These are phyloP conservation scores for Podaxis sp. DNA, from an alignment of 768 basidiomycete species.

Conservation along the genomic window DNA sequence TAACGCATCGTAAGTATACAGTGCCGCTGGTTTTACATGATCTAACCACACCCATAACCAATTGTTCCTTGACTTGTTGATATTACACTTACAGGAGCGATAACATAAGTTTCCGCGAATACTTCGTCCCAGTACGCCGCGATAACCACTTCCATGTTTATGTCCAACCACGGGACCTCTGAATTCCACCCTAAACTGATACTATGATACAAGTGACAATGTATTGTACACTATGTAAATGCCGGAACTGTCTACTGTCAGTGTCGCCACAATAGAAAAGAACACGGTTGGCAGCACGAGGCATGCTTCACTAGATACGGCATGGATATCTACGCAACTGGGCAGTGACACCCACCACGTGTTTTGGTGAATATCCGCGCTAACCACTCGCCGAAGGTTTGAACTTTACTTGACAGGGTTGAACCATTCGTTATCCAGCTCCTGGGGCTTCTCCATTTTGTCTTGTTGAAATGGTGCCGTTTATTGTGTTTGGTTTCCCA, in stretches of 20 bases:
- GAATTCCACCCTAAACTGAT: background rate
- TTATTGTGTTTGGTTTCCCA: background rate
- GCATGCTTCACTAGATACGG: too few relatives aligned
- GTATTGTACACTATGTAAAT: background rate
- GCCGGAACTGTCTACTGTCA: background rate
- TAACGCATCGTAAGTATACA: slow-evolving; percentile 15
- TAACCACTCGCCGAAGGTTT: too few relatives aligned
- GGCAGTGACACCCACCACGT: too few relatives aligned
- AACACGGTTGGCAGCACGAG: too few relatives aligned
- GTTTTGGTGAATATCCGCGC: too few relatives aligned
- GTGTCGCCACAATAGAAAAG: too few relatives aligned
- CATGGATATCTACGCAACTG: too few relatives aligned
- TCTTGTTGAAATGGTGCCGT: background rate
- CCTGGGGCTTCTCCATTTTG: too few relatives aligned
- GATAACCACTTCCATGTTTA: slow-evolving; percentile 32
- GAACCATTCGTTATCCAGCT: too few relatives aligned
- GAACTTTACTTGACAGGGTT: too few relatives aligned
- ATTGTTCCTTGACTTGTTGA: background rate
- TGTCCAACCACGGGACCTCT: slow-evolving; percentile 19
- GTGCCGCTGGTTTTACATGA: background rate
- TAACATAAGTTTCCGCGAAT: slow-evolving; percentile 34
- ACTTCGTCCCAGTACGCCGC: slow-evolving; percentile 35
- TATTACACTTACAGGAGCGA: slow-evolving; percentile 23
- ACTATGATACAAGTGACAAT: background rate
- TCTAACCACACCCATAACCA: too few relatives aligned